Conservation (phyloP, 2,329 filamentous ascomycete species). For the Colletotrichum gloeosporioides region DNA sequence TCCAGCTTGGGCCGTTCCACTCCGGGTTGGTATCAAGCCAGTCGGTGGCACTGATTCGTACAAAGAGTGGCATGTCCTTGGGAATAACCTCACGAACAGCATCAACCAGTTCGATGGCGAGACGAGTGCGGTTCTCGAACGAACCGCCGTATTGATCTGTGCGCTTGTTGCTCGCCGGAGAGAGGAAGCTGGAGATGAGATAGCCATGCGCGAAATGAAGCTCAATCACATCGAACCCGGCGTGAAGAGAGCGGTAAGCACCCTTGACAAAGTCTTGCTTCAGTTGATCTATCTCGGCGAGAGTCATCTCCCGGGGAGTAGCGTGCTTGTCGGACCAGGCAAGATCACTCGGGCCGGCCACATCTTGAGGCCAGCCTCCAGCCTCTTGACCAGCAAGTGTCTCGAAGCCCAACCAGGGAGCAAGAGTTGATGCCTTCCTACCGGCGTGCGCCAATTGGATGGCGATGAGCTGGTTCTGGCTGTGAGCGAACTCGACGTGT, state of each 20-base stretch:
- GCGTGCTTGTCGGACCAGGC: conserved; percentile 65
- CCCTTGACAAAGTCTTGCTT: conserved; percentile 65
- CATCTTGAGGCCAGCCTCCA: conserved; percentile 58
- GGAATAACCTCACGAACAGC: conserved; percentile 53
- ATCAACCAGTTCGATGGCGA: conserved; percentile 72
- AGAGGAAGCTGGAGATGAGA: conserved; percentile 73
- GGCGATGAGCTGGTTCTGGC: conserved; percentile 66
- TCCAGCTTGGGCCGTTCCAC: conserved; percentile 66
- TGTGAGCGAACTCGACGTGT: conserved; percentile 64
- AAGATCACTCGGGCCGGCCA: conserved; percentile 50
- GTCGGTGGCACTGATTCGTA: conserved; percentile 77
- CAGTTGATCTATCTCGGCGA: conserved; percentile 67
- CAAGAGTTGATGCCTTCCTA: conserved; percentile 60
- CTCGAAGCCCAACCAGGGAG: conserved; percentile 67
- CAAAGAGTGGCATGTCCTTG: conserved; percentile 71
- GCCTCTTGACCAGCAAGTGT: conserved; percentile 51
- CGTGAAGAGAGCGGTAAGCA: conserved; percentile 61
- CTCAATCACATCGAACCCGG: conserved; percentile 72
- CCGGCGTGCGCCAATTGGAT: conserved; percentile 82
- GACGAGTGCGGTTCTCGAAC: conserved; percentile 73
- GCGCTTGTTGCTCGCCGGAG: conserved; percentile 71
- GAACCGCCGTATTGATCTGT: conserved; percentile 72
- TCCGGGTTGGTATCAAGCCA: conserved; percentile 70
- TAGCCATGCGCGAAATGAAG: conserved; percentile 80
- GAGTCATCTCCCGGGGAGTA: conserved; percentile 68